Percentiles rank a stretch among this genome's conserved stretches.
Conservation (phyloP, 768 basidiomycete genomes). For the Tricholoma furcatifolium region DNA sequence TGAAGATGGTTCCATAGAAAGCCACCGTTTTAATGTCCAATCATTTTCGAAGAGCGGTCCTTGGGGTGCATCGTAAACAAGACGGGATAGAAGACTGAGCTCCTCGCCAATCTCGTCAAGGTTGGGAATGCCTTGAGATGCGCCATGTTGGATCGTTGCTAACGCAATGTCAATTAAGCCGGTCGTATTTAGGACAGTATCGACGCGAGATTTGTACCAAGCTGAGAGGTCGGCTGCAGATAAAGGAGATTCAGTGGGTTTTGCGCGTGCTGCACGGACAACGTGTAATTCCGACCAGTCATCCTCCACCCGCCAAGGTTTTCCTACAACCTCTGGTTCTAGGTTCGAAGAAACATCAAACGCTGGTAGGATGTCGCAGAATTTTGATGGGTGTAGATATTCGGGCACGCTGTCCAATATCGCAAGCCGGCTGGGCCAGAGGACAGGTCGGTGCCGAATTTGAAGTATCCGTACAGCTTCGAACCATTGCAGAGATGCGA, state of each 20-base stretch:
- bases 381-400: conserved; percentile 63
- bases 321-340: conserved; percentile 35
- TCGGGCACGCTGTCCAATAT: conserved; percentile 77
- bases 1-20: conserved; percentile 57
- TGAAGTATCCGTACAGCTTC: conserved; percentile 57
- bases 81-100: conserved; percentile 77
- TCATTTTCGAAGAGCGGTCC: conserved; percentile 47
- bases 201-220: conserved; percentile 78
- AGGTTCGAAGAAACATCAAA: conserved; percentile 46
- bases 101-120: conserved; percentile 92
- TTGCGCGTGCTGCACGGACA: conserved; percentile 34
- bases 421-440: conserved; percentile 70
- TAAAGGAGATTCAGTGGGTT: conserved; percentile 30
- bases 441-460: conserved; percentile 46
- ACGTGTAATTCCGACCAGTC: conserved; percentile 60
- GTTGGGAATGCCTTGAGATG: conserved; percentile 70
- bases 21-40: conserved; percentile 81
- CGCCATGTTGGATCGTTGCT: conserved; percentile 80
- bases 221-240: conserved; percentile 49
- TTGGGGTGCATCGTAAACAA: conserved; percentile 80
- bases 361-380: conserved; percentile 60
- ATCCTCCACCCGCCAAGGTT: conserved; percentile 47
- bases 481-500: conserved; percentile 66
- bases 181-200: conserved; percentile 56
- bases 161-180: conserved; percentile 83